Evolutionary conservation across 352 stramenopile genomes (phyloP), one percentile per base, ranked within the genome.

Genomic region (Ophiocytium majus): DNA sequence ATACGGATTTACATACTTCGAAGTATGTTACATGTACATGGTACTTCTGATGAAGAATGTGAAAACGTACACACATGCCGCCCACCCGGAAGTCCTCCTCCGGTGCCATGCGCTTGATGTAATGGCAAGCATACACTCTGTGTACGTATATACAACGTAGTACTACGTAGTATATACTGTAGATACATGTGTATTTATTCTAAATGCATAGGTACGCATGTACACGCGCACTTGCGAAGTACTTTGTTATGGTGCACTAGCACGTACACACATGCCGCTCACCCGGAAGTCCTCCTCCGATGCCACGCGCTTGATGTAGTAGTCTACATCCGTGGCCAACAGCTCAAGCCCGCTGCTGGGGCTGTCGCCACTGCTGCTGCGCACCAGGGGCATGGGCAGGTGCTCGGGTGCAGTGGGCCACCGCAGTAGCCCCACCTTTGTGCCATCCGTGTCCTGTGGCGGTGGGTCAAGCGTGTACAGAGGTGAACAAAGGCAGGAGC

Each of bases 321-420:
- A 79, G 31, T 87, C 83, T 14, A 83, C 76, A 66, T 84, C 83
- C n/a, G 79, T 81, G 17, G 83, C 78, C 57, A 87, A 31, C 76
- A 85, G 79, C 31, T 87, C 63, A 37, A 87, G 81, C 17, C 83
- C 83, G 9, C 37, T 63, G 34, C 63, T 81, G 23, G 75, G 31
- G 49, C 36, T 81, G 36, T 9, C 49, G 31, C 31, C 64, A 43
- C 36, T 81, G 36, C 9, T 81, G 10, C 5, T 14, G n/a, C 80
- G 57, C 23, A 87, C 83, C 23, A 87, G 78, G 5, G 79, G 79
- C 83, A 87, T 87, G 35, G 82, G 50, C 36, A 87, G 36, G 0
- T 64, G 80, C 79, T 88, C 84, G 10, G 84, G 84, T n/a, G 84
- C 81, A 36, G 84, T 88, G 19, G 84, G 84, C 84, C 84, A 88